Evolutionary conservation across 352 stramenopile species (phyloP), one percentile per base, ranked within the genome.

Genomic region (Paralagenidium karlingii): DNA sequence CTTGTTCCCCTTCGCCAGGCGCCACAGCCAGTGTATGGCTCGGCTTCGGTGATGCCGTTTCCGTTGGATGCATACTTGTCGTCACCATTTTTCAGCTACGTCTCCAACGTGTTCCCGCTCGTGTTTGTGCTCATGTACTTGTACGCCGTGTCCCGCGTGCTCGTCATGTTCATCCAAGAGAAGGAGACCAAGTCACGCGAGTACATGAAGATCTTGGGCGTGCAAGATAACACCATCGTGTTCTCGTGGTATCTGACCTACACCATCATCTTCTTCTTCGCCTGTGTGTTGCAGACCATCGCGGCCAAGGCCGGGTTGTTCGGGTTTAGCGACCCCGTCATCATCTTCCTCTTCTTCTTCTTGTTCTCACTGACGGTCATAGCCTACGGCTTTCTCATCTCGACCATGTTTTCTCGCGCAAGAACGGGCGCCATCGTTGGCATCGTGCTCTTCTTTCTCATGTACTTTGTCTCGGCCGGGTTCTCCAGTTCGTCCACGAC

Each of bases 121-220:
- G 71, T 97, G 16, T 96, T 96, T 50, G 77, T 96, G 39, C 55
- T 96, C 19, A 69, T 82, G 19, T 96, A 94, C 40, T 38, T 97
- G 46, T 96, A 93, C 57, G 81, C 66, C 5, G 69, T 94, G 16
- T 94, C 82, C 5, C 59, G 75, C 1, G 62, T 96, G 30, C 53
- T 96, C 12, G 71, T 88, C 3, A 62, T 71, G 5, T 64, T 97
- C 22, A 95, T 97, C 12, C 62, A 77, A 31, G 90, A 97, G 47
- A 97, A 97, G 43, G 90, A 97, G 54, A 61, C 67, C 2, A 68
- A 81, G 6, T 54, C 95, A 19, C 87, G 88, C 13, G 91, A 97
- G 60, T 83, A 69, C 43, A 89, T 97, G 60, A 92, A 93, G 40
- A 96, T 97, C 39, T 82, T 97, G 34, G 89, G 91, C n/a, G 60